Evolutionary conservation across 371 early-diverging fungal genomes (phyloP), one percentile per base, ranked within the genome.

Genomic region (Blakeslea trispora): DNA sequence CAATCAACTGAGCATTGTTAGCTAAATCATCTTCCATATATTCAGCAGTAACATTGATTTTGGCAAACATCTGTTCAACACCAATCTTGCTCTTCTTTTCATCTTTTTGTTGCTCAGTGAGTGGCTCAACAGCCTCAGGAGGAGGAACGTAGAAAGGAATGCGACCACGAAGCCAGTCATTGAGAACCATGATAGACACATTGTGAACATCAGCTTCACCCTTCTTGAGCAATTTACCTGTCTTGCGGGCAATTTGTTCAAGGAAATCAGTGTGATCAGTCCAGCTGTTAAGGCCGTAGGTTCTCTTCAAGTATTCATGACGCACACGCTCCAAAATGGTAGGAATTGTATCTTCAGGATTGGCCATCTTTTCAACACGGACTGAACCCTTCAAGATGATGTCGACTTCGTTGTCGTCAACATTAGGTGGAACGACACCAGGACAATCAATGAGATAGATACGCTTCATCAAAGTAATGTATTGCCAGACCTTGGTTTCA

Each of bases 401-500:
- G 62, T 98, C 97, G 5, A 92, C 88, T 65, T 96, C 97, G 0
- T 88, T 83, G 70, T 96, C 96, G 13, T 89, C 88, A 11, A 89
- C 65, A 50, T 89, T 80, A 24, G 94, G 91, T 51, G 94, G 95
- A 31, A 99, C 99, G 43, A 99, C 91, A 64, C 99, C 99, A 15
- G 99, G 99, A 71, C 98, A 99, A 76, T 99, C 99, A 66, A 99
- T 99, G 32, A 99, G 81, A 68, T 98, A 99, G 61, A 99, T 98
- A 61, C 96, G 91, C 72, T 95, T 95, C 91, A 95, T 99, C 61
- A 99, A 84, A 13, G 99, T 95, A 50, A 99, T 97, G 74, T 99
- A 99, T 75, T 99, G 99, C 99, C 99, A 99, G 57, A 96, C 94
- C 82, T 98, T 99, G 54, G 99, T 99, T 74, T 99, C 98, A 48